Evolutionary conservation across 192 early-diverging fungal genomes (phyloP).

Genomic region (Rhizophlyctis rosea): DNA sequence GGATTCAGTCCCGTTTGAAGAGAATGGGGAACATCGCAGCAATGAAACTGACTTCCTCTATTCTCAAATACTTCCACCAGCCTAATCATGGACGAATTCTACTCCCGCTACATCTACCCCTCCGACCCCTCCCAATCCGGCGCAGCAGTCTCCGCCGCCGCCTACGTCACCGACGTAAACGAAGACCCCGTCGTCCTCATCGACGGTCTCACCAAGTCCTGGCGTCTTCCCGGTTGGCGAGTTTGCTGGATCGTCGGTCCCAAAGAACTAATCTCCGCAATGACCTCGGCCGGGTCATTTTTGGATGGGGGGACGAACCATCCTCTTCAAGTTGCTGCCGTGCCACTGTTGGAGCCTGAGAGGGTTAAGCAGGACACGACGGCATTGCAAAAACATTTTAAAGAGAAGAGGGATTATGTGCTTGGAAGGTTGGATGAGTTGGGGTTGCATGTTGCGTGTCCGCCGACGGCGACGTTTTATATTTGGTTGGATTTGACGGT

Average conservation of each 20-base stretch:
- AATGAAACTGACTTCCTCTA: too few species aligned
- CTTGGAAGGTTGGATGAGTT: slow-evolving; percentile 35
- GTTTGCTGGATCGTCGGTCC: slow-evolving; percentile 57
- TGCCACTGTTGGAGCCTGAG: slow-evolving; percentile 46
- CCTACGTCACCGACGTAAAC: slow-evolving; percentile 50
- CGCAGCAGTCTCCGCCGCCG: slow-evolving; percentile 38
- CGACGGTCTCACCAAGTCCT: slow-evolving; percentile 51
- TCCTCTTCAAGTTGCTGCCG: slow-evolving; percentile 46
- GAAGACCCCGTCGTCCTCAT: slow-evolving; percentile 47
- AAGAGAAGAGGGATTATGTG: slow-evolving; percentile 47
- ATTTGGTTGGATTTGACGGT: slow-evolving; percentile 48
- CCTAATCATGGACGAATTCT: too few species aligned
- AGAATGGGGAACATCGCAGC: too few species aligned
- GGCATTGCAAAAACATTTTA: slow-evolving; percentile 46
- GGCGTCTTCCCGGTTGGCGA: slow-evolving; percentile 56
- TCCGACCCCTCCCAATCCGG: slow-evolving; percentile 32
- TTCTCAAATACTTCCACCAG: too few species aligned
- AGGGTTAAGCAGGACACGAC: slow-evolving; percentile 38
- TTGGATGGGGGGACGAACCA: slow-evolving; percentile 57
- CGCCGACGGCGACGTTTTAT: slow-evolving; percentile 55
- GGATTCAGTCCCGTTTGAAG: not conserved
- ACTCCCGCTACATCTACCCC: slow-evolving; percentile 52
- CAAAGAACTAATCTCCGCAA: slow-evolving; percentile 45
- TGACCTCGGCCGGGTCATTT: slow-evolving; percentile 49
- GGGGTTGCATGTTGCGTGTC: slow-evolving; percentile 35